A percentile compares a stretch with the other conserved stretches of the same genome.
Conservation (phyloP, 768 basidiomycete genomes). For the Lepiota venenata region DNA sequence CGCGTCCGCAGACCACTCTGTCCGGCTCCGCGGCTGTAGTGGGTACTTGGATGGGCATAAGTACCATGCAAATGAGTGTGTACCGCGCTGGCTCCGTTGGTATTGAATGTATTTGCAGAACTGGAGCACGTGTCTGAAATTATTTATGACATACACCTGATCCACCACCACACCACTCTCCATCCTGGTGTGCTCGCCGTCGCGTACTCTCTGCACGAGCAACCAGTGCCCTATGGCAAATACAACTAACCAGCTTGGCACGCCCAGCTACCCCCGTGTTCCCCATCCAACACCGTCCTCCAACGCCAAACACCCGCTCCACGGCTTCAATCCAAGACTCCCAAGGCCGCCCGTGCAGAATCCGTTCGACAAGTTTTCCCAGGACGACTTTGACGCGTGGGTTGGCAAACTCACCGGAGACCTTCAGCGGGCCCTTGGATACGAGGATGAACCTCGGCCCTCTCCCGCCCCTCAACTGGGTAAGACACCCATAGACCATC, state of each 20-base stretch:
- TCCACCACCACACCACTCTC: background rate
- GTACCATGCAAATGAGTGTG: no score
- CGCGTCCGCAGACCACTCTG: no score
- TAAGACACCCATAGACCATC: background rate
- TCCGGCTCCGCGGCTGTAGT: no score
- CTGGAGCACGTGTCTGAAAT: constrained; percentile 4
- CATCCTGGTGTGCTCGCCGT: background rate
- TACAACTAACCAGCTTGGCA: constrained; percentile 12
- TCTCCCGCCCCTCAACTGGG: background rate
- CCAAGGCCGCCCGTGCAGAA: constrained; percentile 56
- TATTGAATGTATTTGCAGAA: background rate
- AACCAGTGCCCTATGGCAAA: constrained; percentile 16
- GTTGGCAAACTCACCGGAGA: constrained; percentile 59
- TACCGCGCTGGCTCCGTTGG: no score
- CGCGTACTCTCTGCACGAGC: constrained; percentile 18
- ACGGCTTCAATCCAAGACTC: constrained; percentile 12
- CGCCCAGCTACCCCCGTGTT: constrained; percentile 6
- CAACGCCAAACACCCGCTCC: constrained; percentile 13
- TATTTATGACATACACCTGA: background rate
- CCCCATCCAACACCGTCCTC: constrained; percentile 23
- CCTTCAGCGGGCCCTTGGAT: constrained; percentile 55
- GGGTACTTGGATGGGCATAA: no score
- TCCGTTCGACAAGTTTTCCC: constrained; percentile 71
- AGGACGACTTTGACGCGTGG: constrained; percentile 68
- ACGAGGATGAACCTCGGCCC: constrained; percentile 27